Evolutionary conservation across 139 green algal species (phyloP), one percentile per base, ranked within the genome.

Genomic region (Chlamydomonas urium): DNA sequence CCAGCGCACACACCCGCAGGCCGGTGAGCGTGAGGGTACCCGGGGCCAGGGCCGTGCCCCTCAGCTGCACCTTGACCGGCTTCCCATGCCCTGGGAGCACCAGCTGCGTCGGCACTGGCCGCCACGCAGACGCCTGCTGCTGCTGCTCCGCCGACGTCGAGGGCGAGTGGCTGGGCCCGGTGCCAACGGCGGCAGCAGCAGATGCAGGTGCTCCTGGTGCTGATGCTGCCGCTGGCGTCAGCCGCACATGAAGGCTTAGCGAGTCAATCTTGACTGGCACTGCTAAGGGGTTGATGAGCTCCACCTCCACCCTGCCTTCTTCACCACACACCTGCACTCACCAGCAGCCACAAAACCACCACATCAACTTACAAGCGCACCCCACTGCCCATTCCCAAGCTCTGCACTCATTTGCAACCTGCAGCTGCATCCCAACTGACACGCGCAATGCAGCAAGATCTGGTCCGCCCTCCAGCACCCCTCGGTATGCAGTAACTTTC

Each of bases 281-380:
- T 1, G 84, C 58, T 4, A 86, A 74, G 0, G 88, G 88, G 71
- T 94, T 94, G 50, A 60, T 66, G 48, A 94, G 78, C 50, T 83
- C 62, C 21, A 94, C 80, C 58, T 93, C 89, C 31, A 94, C 87
- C 1, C 66, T 56, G 0, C 75, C 79, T 66, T 83, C 61, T 4
- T 93, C 87, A 19, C 84, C 85, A 53, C 68, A 83, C 24, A 90
- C 79, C 88, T 89, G 90, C 67, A 59, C 14, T n/a, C 23, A 14
- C 42, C 5, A 26, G 65, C 6, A 58, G 8, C 28, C 4, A 50
- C 8, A 50, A 14, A 14, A 50, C 42, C 8, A 50, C 17, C 42
- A 5, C 3, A 28, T 8, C 21, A 66, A 45, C 50, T 21, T 58
- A 50, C 3, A 45, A 28, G 31, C 23, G 60, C 1, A 37, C 53